phyloP scores from a whole-genome alignment of 192 early-diverging fungal genomes.

The Gamsiella multidivaricata region DNA sequence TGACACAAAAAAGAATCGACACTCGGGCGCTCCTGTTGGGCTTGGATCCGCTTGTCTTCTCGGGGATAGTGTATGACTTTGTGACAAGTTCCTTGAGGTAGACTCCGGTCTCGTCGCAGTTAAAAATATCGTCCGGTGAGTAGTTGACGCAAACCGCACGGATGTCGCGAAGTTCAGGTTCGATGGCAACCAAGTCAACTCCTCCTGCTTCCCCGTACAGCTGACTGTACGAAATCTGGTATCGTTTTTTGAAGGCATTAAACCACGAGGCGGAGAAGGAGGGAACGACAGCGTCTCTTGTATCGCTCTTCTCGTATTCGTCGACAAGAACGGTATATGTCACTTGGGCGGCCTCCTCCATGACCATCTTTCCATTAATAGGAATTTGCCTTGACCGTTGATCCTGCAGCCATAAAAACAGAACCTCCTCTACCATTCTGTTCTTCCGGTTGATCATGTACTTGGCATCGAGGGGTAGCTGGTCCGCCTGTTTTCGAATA shows the following conservation, averaged over 20 bases:
- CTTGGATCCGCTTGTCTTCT: neutral
- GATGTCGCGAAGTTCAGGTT: constrained; percentile 5
- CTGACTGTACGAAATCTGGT: neutral
- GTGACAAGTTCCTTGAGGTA: constrained; percentile 13
- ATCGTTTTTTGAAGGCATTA: constrained; percentile 8
- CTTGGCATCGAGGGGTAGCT: no score
- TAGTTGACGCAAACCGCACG: constrained; percentile 2
- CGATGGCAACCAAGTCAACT: constrained; percentile 2
- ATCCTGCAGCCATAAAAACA: neutral
- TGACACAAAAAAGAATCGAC: constrained; percentile 24
- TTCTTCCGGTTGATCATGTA: neutral
- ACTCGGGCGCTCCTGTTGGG: neutral
- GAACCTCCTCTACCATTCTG: neutral
- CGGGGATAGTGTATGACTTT: constrained; percentile 6
- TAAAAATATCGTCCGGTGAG: constrained; percentile 5
- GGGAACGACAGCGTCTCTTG: neutral
- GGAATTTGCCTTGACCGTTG: neutral
- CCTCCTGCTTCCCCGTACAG: constrained; percentile 12
- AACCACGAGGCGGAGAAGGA: constrained; percentile 13
- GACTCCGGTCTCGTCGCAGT: constrained; percentile 14
- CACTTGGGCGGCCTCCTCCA: neutral
- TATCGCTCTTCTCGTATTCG: no score
- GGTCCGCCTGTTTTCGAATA: no score
- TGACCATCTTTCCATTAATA: neutral
- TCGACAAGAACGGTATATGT: neutral